Evolutionary conservation across 139 green algal species (phyloP).

Genomic region (Chlorella vulgaris): DNA sequence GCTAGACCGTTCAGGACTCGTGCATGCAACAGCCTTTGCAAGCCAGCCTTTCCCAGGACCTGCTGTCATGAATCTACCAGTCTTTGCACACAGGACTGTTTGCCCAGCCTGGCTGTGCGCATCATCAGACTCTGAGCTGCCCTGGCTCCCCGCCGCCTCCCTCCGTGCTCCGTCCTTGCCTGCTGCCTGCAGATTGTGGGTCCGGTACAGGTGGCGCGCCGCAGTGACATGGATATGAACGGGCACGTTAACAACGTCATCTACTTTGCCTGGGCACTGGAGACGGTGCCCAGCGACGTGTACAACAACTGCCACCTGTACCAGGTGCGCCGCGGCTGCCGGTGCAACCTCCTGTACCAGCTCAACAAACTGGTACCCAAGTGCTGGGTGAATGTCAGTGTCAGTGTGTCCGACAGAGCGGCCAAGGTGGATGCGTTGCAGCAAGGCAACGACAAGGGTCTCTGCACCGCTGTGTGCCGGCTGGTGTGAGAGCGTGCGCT

Average conservation of each 20-base stretch:
- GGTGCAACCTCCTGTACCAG: neutral
- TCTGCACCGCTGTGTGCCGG: no score
- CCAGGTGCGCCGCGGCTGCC: constrained; percentile 53
- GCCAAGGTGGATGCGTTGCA: no score
- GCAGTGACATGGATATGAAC: constrained; percentile 97
- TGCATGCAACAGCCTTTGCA: neutral
- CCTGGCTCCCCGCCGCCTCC: neutral
- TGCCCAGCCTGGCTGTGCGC: no score
- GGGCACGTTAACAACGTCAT: constrained; percentile 98
- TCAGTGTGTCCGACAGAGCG: no score
- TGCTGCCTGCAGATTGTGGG: constrained; percentile 40
- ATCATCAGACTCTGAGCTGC: no score
- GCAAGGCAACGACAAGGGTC: no score
- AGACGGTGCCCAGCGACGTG: constrained; percentile 79
- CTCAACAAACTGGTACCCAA: neutral
- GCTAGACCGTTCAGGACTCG: neutral
- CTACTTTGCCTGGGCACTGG: constrained; percentile 92
- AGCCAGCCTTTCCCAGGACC: no score
- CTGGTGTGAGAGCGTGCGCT: no score
- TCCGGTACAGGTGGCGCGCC: constrained; percentile 69
- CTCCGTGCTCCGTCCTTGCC: neutral
- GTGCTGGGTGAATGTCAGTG: no score
- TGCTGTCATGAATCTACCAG: no score
- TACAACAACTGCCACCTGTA: constrained; percentile 65
- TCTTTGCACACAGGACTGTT: no score